Conservation (phyloP, 2,329 filamentous ascomycete genomes). For the Aspergillus pseudoviridinutans region DNA sequence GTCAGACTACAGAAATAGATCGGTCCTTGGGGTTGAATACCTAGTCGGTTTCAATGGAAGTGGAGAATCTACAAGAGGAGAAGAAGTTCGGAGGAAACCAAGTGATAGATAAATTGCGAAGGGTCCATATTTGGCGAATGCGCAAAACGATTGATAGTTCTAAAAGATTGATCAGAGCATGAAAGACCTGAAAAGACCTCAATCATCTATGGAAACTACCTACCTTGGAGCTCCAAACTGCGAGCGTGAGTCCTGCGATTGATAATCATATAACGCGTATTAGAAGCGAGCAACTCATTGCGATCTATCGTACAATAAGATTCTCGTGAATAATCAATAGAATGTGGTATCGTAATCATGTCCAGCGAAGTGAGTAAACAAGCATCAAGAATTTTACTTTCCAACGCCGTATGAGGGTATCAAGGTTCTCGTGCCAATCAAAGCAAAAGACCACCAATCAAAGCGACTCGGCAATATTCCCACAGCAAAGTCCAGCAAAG, state of each 20-base stretch:
- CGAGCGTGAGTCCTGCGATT: too few species aligned
- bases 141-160: too few species aligned
- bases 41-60: not conserved
- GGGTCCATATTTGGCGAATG: not conserved
- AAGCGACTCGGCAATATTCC: not conserved
- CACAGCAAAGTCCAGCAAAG: not conserved
- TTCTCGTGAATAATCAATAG: not conserved
- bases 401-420: constrained; percentile 5
- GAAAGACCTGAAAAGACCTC: too few species aligned
- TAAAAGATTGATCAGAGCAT: too few species aligned
- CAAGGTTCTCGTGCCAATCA: constrained; percentile 1
- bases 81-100: not conserved
- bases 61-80: not conserved
- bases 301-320: not conserved
- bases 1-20: too few species aligned
- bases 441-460: constrained; percentile 1
- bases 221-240: too few species aligned
- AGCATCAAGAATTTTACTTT: not conserved
- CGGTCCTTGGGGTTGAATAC: not conserved
- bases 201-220: too few species aligned
- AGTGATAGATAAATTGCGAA: not conserved
- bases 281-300: not conserved
- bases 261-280: not conserved
- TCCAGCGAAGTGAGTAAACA: constrained; percentile 6
- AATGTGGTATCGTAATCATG: not conserved